Base-by-base conservation (phyloP, 371 early-diverging fungal species). In the Quaeritorhiza haematococci region DNA sequence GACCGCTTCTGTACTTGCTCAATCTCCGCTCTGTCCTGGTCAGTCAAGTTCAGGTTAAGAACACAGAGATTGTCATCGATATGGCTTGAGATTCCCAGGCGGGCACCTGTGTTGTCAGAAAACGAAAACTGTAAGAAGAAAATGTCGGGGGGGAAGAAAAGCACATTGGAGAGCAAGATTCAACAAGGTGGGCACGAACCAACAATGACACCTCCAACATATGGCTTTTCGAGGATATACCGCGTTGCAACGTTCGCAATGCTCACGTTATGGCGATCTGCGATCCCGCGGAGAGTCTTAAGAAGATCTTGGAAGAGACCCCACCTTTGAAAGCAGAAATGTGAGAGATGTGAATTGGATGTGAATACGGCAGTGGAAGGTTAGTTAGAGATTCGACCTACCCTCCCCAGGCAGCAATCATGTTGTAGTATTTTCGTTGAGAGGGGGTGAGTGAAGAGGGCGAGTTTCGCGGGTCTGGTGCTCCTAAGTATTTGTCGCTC, bases 131-230 rank as follows among this genome's bases (percentile, higher is more conserved):
- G n/a, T n/a, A n/a, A n/a, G n/a, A n/a, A n/a, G n/a, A n/a, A n/a
- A n/a, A n/a, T n/a, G n/a, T n/a, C n/a, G n/a, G n/a, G n/a, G n/a
- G n/a, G n/a, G n/a, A n/a, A n/a, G n/a, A n/a, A n/a, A n/a, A n/a
- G n/a, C n/a, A n/a, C n/a, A n/a, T n/a, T n/a, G n/a, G n/a, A n/a
- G n/a, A n/a, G n/a, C n/a, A n/a, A n/a, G n/a, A n/a, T n/a, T n/a
- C n/a, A n/a, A n/a, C n/a, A n/a, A n/a, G n/a, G n/a, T n/a, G n/a
- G n/a, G n/a, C n/a, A n/a, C n/a, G n/a, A n/a, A n/a, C n/a, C n/a
- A 47, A 47, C 24, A n/a, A 47, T 47, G 19, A 47, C 47, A 19
- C 47, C 47, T 15, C 47, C 47, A 10, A 47, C 47, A 47, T 26
- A n/a, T 24, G 47, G 47, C 26, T n/a, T 47, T 13, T 47, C 47